Conservation (phyloP, 192 early-diverging fungal species). For the Coemansia sp. region DNA sequence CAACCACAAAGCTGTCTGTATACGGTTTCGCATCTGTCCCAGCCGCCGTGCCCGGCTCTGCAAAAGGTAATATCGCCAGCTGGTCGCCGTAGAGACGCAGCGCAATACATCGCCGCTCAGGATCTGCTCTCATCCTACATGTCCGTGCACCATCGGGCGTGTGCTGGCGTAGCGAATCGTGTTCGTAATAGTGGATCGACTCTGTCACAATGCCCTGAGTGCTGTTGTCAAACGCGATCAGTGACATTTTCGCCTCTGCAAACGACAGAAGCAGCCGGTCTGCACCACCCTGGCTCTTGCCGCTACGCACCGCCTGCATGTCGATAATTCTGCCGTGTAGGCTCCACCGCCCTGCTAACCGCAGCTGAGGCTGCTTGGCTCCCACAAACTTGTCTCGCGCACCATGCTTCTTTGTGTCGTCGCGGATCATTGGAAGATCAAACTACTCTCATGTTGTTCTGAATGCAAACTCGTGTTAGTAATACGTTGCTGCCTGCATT, state of each 20-base stretch:
- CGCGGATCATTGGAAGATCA: constrained; percentile 40
- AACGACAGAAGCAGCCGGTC: constrained; percentile 49
- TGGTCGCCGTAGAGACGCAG: constrained; percentile 86
- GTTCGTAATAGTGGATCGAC: constrained; percentile 96
- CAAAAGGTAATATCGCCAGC: constrained; percentile 87
- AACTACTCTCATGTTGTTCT: constrained; percentile 14
- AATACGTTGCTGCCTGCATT: neutral
- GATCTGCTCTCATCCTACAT: constrained; percentile 67
- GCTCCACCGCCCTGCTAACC: constrained; percentile 39
- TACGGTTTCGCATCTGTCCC: constrained; percentile 53
- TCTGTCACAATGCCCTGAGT: constrained; percentile 82
- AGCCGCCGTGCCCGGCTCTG: constrained; percentile 60
- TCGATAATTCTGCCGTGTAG: constrained; percentile 49
- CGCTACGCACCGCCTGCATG: constrained; percentile 27
- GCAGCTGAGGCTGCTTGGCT: constrained; percentile 45
- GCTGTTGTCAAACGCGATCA: constrained; percentile 79
- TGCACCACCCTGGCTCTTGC: constrained; percentile 12
- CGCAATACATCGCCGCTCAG: constrained; percentile 83
- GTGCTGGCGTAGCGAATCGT: constrained; percentile 83
- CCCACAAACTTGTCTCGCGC: constrained; percentile 2
- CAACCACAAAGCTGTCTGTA: constrained; percentile 70
- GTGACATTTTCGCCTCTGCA: constrained; percentile 74
- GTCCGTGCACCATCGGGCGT: constrained; percentile 27
- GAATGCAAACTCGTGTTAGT: neutral
- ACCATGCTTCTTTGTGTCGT: constrained; percentile 10